Conservation (phyloP, 148 eudicot species). For the Rhododendron williamsianum region DNA sequence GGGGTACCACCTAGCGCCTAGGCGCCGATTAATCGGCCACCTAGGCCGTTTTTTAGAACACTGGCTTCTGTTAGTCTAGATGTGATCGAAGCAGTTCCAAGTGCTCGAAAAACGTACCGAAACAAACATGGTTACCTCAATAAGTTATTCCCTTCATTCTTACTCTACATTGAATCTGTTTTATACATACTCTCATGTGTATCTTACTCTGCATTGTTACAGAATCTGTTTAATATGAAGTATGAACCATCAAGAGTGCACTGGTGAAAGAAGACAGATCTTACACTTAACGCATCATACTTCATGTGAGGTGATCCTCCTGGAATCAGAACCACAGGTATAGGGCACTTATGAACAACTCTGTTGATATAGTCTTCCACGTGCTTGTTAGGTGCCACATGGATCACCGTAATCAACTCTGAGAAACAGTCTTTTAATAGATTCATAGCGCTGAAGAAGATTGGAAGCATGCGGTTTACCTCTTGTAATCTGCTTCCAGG, state of each 20-base stretch:
- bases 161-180: not conserved
- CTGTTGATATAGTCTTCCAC: slow-evolving; percentile 56
- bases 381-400: slow-evolving; percentile 73
- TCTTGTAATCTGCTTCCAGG: slow-evolving; percentile 99
- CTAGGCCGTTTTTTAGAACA: too few relatives aligned
- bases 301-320: slow-evolving; percentile 54
- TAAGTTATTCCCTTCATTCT: not conserved
- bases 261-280: slow-evolving; percentile 13
- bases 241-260: not conserved
- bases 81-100: not conserved
- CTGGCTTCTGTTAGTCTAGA: not conserved
- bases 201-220: not conserved
- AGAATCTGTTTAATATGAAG: too few relatives aligned
- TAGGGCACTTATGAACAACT: slow-evolving; percentile 47
- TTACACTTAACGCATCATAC: slow-evolving; percentile 70
- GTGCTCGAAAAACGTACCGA: too few relatives aligned
- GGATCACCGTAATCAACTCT: slow-evolving; percentile 46
- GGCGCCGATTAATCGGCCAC: too few relatives aligned
- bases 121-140: not conserved
- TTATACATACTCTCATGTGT: too few relatives aligned
- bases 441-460: slow-evolving; percentile 56
- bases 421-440: slow-evolving; percentile 45
- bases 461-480: slow-evolving; percentile 85
- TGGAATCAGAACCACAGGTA: slow-evolving; percentile 49
- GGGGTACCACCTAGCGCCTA: too few relatives aligned